Evolutionary conservation across 352 stramenopile genomes (phyloP).

Genomic region (Pythium sp.): DNA sequence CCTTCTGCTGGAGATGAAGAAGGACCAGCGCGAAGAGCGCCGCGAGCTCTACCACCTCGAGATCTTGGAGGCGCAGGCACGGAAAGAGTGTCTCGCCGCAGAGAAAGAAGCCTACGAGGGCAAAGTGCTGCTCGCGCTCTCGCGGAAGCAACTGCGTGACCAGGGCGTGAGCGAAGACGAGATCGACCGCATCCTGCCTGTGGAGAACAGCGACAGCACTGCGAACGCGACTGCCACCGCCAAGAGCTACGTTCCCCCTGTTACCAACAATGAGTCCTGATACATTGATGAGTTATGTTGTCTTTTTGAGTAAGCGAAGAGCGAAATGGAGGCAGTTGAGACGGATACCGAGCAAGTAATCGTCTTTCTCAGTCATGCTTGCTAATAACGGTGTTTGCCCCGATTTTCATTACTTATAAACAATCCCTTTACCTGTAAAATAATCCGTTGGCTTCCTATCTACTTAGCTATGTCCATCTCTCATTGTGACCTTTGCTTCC

Average conservation of each 20-base stretch:
- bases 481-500: neutral
- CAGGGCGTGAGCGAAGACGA: slow-evolving; percentile 45
- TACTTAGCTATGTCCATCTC: neutral
- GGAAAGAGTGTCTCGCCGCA: slow-evolving; percentile 29
- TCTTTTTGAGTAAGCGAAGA: neutral
- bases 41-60: slow-evolving; percentile 39
- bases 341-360: neutral
- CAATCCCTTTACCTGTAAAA: neutral
- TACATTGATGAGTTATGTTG: neutral
- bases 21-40: slow-evolving; percentile 36
- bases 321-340: neutral
- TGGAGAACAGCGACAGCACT: slow-evolving; percentile 9
- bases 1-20: slow-evolving; percentile 43
- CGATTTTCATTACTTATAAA: slow-evolving; percentile 1
- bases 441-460: neutral
- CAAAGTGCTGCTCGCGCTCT: slow-evolving; percentile 45
- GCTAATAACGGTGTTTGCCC: neutral
- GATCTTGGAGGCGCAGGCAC: slow-evolving; percentile 45
- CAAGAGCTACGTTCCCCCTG: slow-evolving; percentile 2
- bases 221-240: neutral
- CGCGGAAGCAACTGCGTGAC: slow-evolving; percentile 51
- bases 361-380: neutral
- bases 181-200: slow-evolving; percentile 51
- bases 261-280: slow-evolving; percentile 5
- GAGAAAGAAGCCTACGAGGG: slow-evolving; percentile 49